Percentiles rank a stretch among this genome's conserved stretches.
phyloP scores from a whole-genome alignment of 1,139 yeast species.

The Scheffersomyces insectosa region DNA sequence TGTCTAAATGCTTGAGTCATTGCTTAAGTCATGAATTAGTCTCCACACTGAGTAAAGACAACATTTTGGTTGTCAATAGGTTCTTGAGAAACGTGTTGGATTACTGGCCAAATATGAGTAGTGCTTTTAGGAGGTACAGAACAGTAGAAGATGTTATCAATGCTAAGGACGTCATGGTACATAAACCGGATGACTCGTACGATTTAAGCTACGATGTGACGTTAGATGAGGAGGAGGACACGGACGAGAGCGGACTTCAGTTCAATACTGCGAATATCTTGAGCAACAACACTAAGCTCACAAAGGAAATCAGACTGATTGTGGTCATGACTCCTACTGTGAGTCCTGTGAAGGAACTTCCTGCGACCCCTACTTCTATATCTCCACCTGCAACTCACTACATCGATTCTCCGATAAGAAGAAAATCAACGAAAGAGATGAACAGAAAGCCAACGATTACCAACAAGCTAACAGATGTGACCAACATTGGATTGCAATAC shows the following conservation, averaged over 20 bases:
- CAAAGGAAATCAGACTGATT: background rate
- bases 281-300: constrained; percentile 5
- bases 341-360: constrained; percentile 6
- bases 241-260: constrained; percentile 14
- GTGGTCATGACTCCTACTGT: constrained; percentile 5
- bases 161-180: constrained; percentile 15
- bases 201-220: constrained; percentile 34
- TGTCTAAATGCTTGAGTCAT: constrained; percentile 52
- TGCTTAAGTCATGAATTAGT: constrained; percentile 54
- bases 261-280: constrained; percentile 19
- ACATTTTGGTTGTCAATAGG: constrained; percentile 49
- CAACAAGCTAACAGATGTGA: constrained; percentile 19
- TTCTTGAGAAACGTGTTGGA: constrained; percentile 51
- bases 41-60: constrained; percentile 44
- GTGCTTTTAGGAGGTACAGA: constrained; percentile 11
- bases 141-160: constrained; percentile 23
- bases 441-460: background rate
- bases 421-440: background rate
- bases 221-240: constrained; percentile 21
- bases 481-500: constrained; percentile 31
- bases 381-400: constrained; percentile 2
- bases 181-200: constrained; percentile 28
- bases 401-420: constrained; percentile 4
- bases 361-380: constrained; percentile 7
- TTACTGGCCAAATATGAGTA: constrained; percentile 35